phyloP scores from a whole-genome alignment of 352 stramenopile species.

The Pythium chondricola region DNA sequence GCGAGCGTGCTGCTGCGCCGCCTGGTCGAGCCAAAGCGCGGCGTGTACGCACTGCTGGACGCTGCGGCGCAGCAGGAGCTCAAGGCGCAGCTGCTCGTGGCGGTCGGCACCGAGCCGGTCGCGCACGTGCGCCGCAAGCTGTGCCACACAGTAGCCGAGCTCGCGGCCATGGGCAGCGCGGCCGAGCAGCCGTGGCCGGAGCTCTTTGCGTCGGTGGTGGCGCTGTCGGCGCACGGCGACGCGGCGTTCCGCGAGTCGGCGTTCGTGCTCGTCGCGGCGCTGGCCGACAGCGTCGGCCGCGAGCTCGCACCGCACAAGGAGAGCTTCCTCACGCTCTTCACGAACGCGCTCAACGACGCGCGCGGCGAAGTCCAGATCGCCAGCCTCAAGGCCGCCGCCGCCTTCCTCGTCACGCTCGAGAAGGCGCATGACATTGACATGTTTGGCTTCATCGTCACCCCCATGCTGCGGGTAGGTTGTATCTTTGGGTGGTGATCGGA shows the following conservation, averaged over 20 bases:
- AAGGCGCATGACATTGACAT: slow-evolving; percentile 54
- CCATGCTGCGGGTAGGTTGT: slow-evolving; percentile 53
- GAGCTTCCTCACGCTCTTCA: slow-evolving; percentile 74
- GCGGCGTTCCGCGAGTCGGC: slow-evolving; percentile 61
- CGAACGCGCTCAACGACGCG: slow-evolving; percentile 57
- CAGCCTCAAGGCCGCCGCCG: slow-evolving; percentile 58
- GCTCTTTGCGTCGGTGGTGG: slow-evolving; percentile 54
- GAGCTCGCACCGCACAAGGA: slow-evolving; percentile 70
- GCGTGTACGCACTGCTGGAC: slow-evolving; percentile 63
- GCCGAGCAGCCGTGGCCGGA: slow-evolving; percentile 64
- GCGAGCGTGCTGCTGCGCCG: slow-evolving; percentile 73
- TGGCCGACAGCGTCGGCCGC: slow-evolving; percentile 64
- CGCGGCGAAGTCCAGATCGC: slow-evolving; percentile 63
- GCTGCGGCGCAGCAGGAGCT: slow-evolving; percentile 39
- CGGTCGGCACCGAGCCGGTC: slow-evolving; percentile 52
- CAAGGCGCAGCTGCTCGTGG: slow-evolving; percentile 71
- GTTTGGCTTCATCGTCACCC: slow-evolving; percentile 61
- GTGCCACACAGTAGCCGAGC: slow-evolving; percentile 65
- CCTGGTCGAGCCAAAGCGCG: slow-evolving; percentile 62
- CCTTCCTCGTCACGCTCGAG: slow-evolving; percentile 74
- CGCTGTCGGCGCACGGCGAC: slow-evolving; percentile 51
- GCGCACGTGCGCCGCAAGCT: slow-evolving; percentile 80
- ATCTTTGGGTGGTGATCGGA: neutral
- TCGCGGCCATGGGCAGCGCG: slow-evolving; percentile 49
- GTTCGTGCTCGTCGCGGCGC: slow-evolving; percentile 69